Evolutionary conservation across 2,329 filamentous ascomycete genomes (phyloP).

Genomic region (Scytalidium sp.): DNA sequence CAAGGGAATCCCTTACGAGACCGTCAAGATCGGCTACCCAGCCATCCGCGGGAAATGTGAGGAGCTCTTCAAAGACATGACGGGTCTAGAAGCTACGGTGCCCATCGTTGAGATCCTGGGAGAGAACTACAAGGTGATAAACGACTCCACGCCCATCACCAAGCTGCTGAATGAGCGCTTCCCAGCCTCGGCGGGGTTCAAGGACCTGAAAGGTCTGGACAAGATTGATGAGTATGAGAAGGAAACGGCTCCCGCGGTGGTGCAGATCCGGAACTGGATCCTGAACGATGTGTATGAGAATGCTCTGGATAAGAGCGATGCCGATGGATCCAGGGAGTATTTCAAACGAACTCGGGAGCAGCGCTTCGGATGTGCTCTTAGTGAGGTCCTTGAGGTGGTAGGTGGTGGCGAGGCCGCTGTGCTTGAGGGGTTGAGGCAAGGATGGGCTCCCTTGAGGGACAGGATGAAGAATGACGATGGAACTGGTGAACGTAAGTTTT

Average conservation of each 20-base stretch:
- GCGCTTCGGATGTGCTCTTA: conserved; percentile 1
- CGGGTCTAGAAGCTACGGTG: conserved; percentile 10
- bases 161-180: conserved; percentile 17
- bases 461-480: conserved; percentile 15
- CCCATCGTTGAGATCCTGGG: conserved; percentile 17
- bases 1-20: conserved; percentile 14
- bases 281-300: conserved; percentile 13
- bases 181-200: conserved; percentile 11
- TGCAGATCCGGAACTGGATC: conserved; percentile 10
- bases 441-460: conserved; percentile 11
- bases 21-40: conserved; percentile 14
- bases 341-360: conserved; percentile 15
- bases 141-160: conserved; percentile 15
- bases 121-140: conserved; percentile 9
- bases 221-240: conserved; percentile 8
- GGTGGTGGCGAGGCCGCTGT: conserved; percentile 10
- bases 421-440: conserved; percentile 7
- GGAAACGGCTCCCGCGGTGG: neutral
- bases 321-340: conserved; percentile 11
- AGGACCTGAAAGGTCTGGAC: conserved; percentile 11
- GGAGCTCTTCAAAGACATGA: conserved; percentile 11
- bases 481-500: conserved; percentile 15
- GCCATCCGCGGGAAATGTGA: conserved; percentile 14
- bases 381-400: conserved; percentile 8
- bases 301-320: conserved; percentile 12